Evolutionary conservation across 768 basidiomycete genomes (phyloP).

Genomic region (Xerocomellus chrysenteron): DNA sequence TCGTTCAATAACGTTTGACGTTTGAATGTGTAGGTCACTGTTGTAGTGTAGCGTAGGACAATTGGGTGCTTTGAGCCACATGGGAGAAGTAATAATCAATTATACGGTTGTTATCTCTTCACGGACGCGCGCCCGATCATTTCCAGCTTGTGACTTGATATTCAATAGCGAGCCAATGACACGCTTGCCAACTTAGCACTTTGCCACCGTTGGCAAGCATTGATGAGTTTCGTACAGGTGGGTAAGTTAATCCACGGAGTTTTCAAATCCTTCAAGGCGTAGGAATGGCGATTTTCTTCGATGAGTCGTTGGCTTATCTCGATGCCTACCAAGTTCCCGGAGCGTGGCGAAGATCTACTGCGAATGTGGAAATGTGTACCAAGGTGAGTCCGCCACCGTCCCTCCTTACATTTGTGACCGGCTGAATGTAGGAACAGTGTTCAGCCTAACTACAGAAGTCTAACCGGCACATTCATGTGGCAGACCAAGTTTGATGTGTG

Average conservation of each 20-base stretch:
- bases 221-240: slow-evolving; percentile 9
- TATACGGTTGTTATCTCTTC: neutral
- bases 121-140: neutral
- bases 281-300: neutral
- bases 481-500: neutral
- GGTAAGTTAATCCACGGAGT: neutral
- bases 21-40: slow-evolving; percentile 28
- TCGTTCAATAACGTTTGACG: slow-evolving; percentile 25
- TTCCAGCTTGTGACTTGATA: too few relatives aligned
- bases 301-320: neutral
- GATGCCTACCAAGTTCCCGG: neutral
- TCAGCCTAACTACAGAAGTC: neutral
- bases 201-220: slow-evolving; percentile 7
- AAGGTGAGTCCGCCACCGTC: neutral
- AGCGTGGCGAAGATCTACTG: neutral
- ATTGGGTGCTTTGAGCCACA: neutral
- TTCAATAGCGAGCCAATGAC: neutral
- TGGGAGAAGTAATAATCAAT: slow-evolving; percentile 3
- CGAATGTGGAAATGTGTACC: neutral
- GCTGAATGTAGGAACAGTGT: neutral
- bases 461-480: slow-evolving; percentile 8
- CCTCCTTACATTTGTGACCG: neutral
- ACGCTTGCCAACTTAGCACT: slow-evolving; percentile 10
- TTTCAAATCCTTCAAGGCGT: neutral
- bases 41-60: slow-evolving; percentile 27